These are phyloP conservation scores for Rhizopus stolonifer DNA, from an alignment of 371 early-diverging fungal genomes.

Conservation along the genomic window DNA sequence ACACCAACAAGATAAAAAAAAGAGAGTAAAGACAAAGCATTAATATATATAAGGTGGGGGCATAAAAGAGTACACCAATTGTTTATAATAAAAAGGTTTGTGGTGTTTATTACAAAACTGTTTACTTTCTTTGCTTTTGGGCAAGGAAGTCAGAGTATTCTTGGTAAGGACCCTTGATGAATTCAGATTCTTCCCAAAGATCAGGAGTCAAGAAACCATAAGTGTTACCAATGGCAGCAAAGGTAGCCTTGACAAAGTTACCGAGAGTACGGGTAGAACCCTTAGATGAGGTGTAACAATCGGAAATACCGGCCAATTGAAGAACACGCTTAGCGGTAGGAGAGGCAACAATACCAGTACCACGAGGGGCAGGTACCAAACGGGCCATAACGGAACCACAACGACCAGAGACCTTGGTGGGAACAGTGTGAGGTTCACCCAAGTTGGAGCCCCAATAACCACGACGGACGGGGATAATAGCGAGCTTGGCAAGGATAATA, in stretches of 20 bases:
- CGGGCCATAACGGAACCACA: constrained; percentile 97
- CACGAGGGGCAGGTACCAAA: constrained; percentile 58
- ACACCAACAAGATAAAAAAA: too few relatives aligned
- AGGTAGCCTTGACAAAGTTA: constrained; percentile 99
- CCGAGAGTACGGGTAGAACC: constrained; percentile 93
- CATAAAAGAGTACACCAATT: too few relatives aligned
- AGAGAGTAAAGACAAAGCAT: too few relatives aligned
- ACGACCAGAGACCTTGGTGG: constrained; percentile 98
- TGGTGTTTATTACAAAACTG: background rate
- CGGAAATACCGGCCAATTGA: constrained; percentile 98
- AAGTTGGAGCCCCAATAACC: constrained; percentile 99
- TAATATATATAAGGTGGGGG: too few relatives aligned
- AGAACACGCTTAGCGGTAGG: constrained; percentile 98
- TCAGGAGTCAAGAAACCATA: constrained; percentile 98
- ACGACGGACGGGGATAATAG: constrained; percentile 97
- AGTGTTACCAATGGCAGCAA: constrained; percentile 97
- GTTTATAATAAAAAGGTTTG: background rate
- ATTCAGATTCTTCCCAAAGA: constrained; percentile 91
- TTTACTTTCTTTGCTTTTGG: constrained; percentile 55
- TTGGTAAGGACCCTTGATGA: constrained; percentile 92
- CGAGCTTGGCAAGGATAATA: constrained; percentile 98
- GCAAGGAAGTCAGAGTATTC: constrained; percentile 91
- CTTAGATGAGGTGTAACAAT: constrained; percentile 96
- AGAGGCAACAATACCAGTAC: constrained; percentile 98
- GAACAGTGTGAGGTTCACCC: constrained; percentile 99